Evolutionary conservation across 2,329 filamentous ascomycete species (phyloP).

Genomic region (Stagonosporopsis vannaccii): DNA sequence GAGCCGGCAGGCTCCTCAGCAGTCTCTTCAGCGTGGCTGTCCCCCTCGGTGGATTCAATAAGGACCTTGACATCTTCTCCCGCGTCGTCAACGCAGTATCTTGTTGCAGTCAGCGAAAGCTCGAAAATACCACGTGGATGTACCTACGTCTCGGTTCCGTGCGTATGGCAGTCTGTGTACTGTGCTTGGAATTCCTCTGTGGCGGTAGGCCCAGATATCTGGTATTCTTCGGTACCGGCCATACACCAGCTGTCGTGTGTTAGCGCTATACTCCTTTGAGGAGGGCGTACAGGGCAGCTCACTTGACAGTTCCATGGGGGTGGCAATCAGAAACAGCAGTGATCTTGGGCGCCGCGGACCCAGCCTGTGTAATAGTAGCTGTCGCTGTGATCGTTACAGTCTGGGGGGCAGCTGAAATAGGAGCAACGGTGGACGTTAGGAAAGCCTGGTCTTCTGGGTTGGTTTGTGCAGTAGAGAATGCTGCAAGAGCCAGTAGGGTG

Average conservation of each 20-base stretch:
- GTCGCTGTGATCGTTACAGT: slow-evolving; percentile 15
- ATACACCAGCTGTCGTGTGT: slow-evolving; percentile 52
- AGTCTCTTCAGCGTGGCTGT: slow-evolving; percentile 24
- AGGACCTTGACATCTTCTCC: slow-evolving; percentile 68
- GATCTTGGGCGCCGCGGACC: slow-evolving; percentile 30
- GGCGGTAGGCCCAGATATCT: slow-evolving; percentile 60
- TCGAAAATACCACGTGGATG: not conserved
- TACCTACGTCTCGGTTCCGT: slow-evolving; percentile 65
- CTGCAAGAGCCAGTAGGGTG: slow-evolving; percentile 8
- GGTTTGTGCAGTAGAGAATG: slow-evolving; percentile 19
- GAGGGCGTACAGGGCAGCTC: slow-evolving; percentile 15
- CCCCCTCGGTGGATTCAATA: slow-evolving; percentile 43
- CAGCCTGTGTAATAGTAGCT: slow-evolving; percentile 16
- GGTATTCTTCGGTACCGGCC: slow-evolving; percentile 52
- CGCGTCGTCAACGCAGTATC: slow-evolving; percentile 67
- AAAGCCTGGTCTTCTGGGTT: slow-evolving; percentile 6
- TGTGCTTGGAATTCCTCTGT: slow-evolving; percentile 64
- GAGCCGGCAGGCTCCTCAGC: slow-evolving; percentile 27
- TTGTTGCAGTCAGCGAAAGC: slow-evolving; percentile 38
- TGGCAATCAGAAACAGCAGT: slow-evolving; percentile 63
- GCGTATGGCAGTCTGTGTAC: slow-evolving; percentile 71
- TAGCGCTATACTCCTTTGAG: slow-evolving; percentile 12
- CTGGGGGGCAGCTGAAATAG: slow-evolving; percentile 13
- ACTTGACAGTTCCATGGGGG: slow-evolving; percentile 56
- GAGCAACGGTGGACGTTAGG: not conserved